Evolutionary conservation across 2,329 filamentous ascomycete species (phyloP).

Genomic region (Kalmusia sp.): DNA sequence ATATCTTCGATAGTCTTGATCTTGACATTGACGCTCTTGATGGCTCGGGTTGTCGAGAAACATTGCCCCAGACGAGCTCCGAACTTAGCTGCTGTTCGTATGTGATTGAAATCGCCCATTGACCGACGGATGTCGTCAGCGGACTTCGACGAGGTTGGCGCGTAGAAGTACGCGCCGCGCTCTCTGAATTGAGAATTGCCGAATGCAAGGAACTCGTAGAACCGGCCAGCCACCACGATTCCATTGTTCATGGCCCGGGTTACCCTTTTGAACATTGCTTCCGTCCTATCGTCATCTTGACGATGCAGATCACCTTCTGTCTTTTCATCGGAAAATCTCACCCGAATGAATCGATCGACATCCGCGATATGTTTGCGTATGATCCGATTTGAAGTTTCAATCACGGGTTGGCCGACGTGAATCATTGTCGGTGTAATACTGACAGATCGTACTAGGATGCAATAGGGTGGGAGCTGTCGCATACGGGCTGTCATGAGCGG

Average conservation of each 20-base stretch:
- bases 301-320: slow-evolving; percentile 50
- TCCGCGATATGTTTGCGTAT: slow-evolving; percentile 73
- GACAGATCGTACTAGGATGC: slow-evolving; percentile 76
- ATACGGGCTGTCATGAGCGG: slow-evolving; percentile 30
- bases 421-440: slow-evolving; percentile 85
- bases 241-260: slow-evolving; percentile 76
- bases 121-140: slow-evolving; percentile 80
- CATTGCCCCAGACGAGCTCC: slow-evolving; percentile 91
- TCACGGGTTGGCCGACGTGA: slow-evolving; percentile 75
- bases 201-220: slow-evolving; percentile 90
- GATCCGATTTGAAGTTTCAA: slow-evolving; percentile 89
- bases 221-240: slow-evolving; percentile 80
- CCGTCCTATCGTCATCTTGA: slow-evolving; percentile 41
- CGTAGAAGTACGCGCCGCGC: slow-evolving; percentile 92
- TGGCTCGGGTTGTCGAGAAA: slow-evolving; percentile 88
- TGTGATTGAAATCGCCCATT: slow-evolving; percentile 87
- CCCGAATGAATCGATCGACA: slow-evolving; percentile 82
- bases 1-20: slow-evolving; percentile 72
- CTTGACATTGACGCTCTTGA: slow-evolving; percentile 67
- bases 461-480: slow-evolving; percentile 71
- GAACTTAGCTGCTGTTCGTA: slow-evolving; percentile 85
- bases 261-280: slow-evolving; percentile 75
- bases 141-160: slow-evolving; percentile 69
- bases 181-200: slow-evolving; percentile 96
- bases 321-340: slow-evolving; percentile 88